Conservation (phyloP, 2,329 filamentous ascomycete genomes). For the Colletotrichum noveboracense region DNA sequence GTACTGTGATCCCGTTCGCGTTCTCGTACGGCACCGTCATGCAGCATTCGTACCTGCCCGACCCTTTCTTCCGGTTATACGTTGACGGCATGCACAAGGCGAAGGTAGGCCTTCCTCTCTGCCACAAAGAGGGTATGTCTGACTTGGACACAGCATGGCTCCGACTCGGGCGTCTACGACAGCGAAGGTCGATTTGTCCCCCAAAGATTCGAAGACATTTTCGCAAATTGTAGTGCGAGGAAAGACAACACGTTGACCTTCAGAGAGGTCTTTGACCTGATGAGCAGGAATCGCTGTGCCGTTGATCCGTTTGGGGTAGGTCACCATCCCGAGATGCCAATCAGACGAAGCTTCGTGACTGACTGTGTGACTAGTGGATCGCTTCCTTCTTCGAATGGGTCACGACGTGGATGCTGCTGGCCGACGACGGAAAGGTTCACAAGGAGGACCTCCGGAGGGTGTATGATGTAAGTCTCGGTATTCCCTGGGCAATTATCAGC, state of each 20-base stretch:
- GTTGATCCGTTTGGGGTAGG: constrained; percentile 46
- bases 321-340: neutral
- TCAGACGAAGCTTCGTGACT: fast-evolving
- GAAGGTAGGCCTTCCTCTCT: constrained; percentile 27
- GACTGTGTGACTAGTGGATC: constrained; percentile 11
- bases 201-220: constrained; percentile 53
- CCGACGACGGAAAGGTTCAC: constrained; percentile 55
- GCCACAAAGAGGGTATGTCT: too few species aligned
- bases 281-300: constrained; percentile 40
- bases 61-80: constrained; percentile 36
- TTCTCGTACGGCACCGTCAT: constrained; percentile 48
- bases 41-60: constrained; percentile 35
- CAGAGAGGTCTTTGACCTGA: constrained; percentile 35
- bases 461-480: constrained; percentile 50
- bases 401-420: constrained; percentile 57
- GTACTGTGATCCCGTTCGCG: constrained; percentile 41
- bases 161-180: constrained; percentile 48
- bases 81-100: constrained; percentile 40
- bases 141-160: constrained; percentile 39
- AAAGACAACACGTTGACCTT: constrained; percentile 39
- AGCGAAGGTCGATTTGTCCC: constrained; percentile 49
- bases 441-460: constrained; percentile 61
- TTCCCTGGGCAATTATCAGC: too few species aligned
- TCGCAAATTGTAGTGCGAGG: constrained; percentile 43
- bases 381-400: constrained; percentile 37